Conservation (phyloP, 2,329 filamentous ascomycete genomes). For the Dactylonectria estremocensis region DNA sequence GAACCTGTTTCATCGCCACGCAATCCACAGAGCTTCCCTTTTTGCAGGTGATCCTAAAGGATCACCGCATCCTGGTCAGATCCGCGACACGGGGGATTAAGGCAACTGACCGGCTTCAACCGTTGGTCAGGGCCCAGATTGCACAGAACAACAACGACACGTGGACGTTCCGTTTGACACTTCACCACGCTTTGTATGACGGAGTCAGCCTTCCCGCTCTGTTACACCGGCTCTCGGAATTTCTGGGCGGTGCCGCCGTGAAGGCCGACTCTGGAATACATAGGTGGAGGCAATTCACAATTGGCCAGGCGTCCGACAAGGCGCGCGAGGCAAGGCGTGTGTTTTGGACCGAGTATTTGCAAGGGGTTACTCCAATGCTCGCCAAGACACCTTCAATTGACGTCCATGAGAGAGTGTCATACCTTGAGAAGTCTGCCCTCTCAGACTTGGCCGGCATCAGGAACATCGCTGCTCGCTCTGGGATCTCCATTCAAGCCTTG, state of each 20-base stretch:
- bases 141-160: slow-evolving; percentile 28
- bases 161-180: slow-evolving; percentile 66
- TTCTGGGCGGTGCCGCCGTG: slow-evolving; percentile 17
- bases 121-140: slow-evolving; percentile 33
- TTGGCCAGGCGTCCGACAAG: slow-evolving; percentile 19
- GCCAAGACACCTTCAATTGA: slow-evolving; percentile 2
- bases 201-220: slow-evolving; percentile 82
- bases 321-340: slow-evolving; percentile 38
- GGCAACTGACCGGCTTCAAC: slow-evolving; percentile 3
- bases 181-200: slow-evolving; percentile 93
- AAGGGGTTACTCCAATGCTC: slow-evolving; percentile 9
- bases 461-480: slow-evolving; percentile 61
- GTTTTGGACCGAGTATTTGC: slow-evolving; percentile 63
- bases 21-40: slow-evolving; percentile 64
- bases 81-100: not conserved
- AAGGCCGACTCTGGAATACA: slow-evolving; percentile 23
- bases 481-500: slow-evolving; percentile 79
- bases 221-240: slow-evolving; percentile 57
- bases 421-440: slow-evolving; percentile 66
- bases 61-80: slow-evolving; percentile 27
- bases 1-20: slow-evolving; percentile 76
- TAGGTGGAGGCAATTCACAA: slow-evolving; percentile 49
- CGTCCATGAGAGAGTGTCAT: slow-evolving; percentile 37
- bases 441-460: slow-evolving; percentile 52
- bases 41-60: slow-evolving; percentile 72